Conservation (phyloP, 768 basidiomycete species). For the Agrocybe pediades region DNA sequence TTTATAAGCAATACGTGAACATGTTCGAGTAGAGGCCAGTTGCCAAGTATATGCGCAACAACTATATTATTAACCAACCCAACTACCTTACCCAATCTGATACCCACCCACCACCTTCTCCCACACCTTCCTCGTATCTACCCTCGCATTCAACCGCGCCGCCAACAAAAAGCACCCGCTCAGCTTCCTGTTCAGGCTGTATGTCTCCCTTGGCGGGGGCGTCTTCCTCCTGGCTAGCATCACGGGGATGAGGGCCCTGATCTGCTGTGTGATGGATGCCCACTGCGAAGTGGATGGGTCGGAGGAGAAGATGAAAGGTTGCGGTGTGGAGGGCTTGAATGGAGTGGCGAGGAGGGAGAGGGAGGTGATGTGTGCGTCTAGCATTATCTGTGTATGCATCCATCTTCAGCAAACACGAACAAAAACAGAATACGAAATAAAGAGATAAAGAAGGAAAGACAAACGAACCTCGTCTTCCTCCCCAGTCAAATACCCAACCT, state of each 20-base stretch:
- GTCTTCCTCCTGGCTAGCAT: slow-evolving; percentile 90
- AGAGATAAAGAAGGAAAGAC: not conserved
- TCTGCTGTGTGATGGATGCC: slow-evolving; percentile 73
- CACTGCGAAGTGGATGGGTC: slow-evolving; percentile 45
- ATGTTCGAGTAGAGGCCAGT: too few species aligned
- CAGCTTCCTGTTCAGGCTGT: slow-evolving; percentile 90
- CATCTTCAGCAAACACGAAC: not conserved
- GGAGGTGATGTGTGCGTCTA: slow-evolving; percentile 82
- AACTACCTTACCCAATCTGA: slow-evolving; percentile 24
- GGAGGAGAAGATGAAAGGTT: slow-evolving; percentile 75
- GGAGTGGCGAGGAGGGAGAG: slow-evolving; percentile 86
- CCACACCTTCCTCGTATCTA: slow-evolving; percentile 80
- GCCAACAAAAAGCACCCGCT: slow-evolving; percentile 84
- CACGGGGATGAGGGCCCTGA: slow-evolving; percentile 80
- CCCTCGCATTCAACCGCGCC: slow-evolving; percentile 67
- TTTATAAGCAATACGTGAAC: too few species aligned
- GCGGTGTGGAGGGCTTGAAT: slow-evolving; percentile 64
- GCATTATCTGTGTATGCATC: slow-evolving; percentile 60
- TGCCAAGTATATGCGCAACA: too few species aligned
- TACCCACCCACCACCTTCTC: slow-evolving; percentile 58
- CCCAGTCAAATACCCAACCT: slow-evolving; percentile 89
- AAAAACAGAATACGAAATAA: not conserved
- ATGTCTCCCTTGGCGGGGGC: slow-evolving; percentile 93
- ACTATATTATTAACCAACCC: not conserved
- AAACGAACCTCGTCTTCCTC: slow-evolving; percentile 71